Percentiles rank a stretch among this genome's conserved stretches.
Conservation (phyloP, 1,284 basidiomycete species). For the Moesziomyces sp. region DNA sequence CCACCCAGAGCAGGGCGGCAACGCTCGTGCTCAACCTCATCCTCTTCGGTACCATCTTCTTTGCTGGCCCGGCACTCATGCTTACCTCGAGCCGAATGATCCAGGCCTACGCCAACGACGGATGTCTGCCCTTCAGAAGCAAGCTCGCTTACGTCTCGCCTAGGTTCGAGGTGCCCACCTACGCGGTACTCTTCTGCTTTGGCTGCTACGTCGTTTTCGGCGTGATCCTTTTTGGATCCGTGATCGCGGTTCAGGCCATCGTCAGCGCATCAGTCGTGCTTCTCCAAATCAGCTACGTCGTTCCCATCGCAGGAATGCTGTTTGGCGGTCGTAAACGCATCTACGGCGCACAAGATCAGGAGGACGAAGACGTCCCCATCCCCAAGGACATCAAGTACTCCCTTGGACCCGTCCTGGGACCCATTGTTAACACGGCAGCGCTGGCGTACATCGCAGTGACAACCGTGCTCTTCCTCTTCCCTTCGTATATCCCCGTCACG, state of each 20-base stretch:
- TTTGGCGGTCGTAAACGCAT: slow-evolving; percentile 31
- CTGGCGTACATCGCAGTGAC: slow-evolving; percentile 38
- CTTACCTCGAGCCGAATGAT: slow-evolving; percentile 38
- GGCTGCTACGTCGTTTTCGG: slow-evolving; percentile 26
- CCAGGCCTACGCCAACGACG: slow-evolving; percentile 41
- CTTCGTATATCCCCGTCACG: slow-evolving; percentile 26
- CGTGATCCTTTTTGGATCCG: slow-evolving; percentile 37
- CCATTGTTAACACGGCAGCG: slow-evolving; percentile 28
- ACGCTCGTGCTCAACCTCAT: slow-evolving; percentile 21
- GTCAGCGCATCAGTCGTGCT: slow-evolving; percentile 35
- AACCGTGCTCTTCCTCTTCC: slow-evolving; percentile 40
- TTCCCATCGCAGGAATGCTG: slow-evolving; percentile 32
- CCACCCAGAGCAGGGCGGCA: slow-evolving; percentile 18
- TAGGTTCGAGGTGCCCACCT: slow-evolving; percentile 29
- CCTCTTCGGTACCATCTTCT: slow-evolving; percentile 30
- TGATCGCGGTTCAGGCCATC: slow-evolving; percentile 31
- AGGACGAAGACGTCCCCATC: slow-evolving; percentile 24
- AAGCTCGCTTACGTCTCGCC: slow-evolving; percentile 27
- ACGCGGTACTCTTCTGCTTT: slow-evolving; percentile 28
- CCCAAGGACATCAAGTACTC: slow-evolving; percentile 33
- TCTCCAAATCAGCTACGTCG: slow-evolving; percentile 36
- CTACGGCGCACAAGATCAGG: slow-evolving; percentile 7
- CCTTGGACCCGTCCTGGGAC: slow-evolving; percentile 25
- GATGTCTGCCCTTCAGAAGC: slow-evolving; percentile 23
- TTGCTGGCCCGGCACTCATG: slow-evolving; percentile 38